Conservation (phyloP, 805 yeast species). For the Pichia californica region DNA sequence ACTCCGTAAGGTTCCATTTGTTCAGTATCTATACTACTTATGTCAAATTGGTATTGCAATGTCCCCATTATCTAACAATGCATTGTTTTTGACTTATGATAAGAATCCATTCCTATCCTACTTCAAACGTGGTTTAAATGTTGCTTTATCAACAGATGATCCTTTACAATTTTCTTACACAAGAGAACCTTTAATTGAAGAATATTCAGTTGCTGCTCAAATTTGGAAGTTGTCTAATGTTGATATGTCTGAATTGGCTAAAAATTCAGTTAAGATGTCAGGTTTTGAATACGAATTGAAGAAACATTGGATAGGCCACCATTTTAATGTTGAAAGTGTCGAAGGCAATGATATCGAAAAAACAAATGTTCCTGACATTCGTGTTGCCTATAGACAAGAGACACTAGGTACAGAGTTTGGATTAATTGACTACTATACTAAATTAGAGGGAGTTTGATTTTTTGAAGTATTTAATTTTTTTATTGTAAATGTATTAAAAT, state of each 20-base stretch:
- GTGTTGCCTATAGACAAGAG: conserved; percentile 79
- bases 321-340: conserved; percentile 52
- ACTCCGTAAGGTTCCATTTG: conserved; percentile 87
- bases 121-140: conserved; percentile 90
- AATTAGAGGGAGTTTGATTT: conserved; percentile 1
- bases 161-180: conserved; percentile 97
- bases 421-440: conserved; percentile 50
- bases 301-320: conserved; percentile 85
- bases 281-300: conserved; percentile 89
- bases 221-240: conserved; percentile 90
- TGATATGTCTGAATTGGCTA: conserved; percentile 95
- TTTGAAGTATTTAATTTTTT: not conserved
- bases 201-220: conserved; percentile 97
- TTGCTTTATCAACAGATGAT: conserved; percentile 93
- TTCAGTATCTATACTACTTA: conserved; percentile 86
- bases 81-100: conserved; percentile 89
- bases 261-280: conserved; percentile 85
- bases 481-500: not conserved
- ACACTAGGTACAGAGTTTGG: conserved; percentile 68
- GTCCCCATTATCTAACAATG: conserved; percentile 97
- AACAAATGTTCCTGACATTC: conserved; percentile 89
- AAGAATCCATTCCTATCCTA: conserved; percentile 92
- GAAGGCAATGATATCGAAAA: conserved; percentile 86
- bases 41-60: conserved; percentile 97
- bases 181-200: conserved; percentile 94